Base-by-base conservation (phyloP, 495 filamentous ascomycete genomes). In the Penicillium canariense region DNA sequence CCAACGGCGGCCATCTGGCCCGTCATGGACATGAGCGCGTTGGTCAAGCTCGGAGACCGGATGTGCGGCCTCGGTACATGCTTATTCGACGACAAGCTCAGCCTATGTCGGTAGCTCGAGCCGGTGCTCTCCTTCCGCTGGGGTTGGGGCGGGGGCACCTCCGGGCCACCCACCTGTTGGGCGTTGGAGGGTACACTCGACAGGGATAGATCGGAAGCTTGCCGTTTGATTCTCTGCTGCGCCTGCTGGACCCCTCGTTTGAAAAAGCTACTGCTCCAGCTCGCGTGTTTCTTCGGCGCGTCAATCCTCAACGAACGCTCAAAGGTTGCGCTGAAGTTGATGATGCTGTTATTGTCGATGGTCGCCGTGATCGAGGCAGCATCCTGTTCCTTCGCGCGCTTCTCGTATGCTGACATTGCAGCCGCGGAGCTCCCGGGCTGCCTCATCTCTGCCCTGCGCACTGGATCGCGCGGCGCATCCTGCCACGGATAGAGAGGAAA, bases 281-380 rank as follows among this genome's bases (percentile, higher is more conserved):
- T 68, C 22, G 69, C 61, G 20, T 71, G 57, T 23, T 69, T 69
- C 20, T 65, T 76, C 15, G 55, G 63, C 7, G 40, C 14, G 20
- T 81, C 73, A 4, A 75, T 75, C 31, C 71, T 79, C 23, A 89
- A 71, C 0, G 81, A 63, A 47, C 83, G 83, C 54, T 84, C 87
- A 40, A 90, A 76, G 31, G 86, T 77, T 40, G 77, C 80, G 1
- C 78, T 78, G 20, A 69, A 59, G 31, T 80, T 77, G 20, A 77
- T 70, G 31, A 88, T 71, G 23, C 78, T 82, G 32, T 86, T 80
- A 44, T 82, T 69, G 46, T 90, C 87, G 2, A 79, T 64, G 2
- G 88, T 92, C 20, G 87, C 88, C 22, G 81, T 77, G 38, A 85
- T 77, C 4, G 88, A 91, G 27, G 68, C 56, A 10, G 70, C 77